These are phyloP conservation scores for Penicillium subrubescens DNA, from an alignment of 495 filamentous ascomycete species.

Conservation along the genomic window DNA sequence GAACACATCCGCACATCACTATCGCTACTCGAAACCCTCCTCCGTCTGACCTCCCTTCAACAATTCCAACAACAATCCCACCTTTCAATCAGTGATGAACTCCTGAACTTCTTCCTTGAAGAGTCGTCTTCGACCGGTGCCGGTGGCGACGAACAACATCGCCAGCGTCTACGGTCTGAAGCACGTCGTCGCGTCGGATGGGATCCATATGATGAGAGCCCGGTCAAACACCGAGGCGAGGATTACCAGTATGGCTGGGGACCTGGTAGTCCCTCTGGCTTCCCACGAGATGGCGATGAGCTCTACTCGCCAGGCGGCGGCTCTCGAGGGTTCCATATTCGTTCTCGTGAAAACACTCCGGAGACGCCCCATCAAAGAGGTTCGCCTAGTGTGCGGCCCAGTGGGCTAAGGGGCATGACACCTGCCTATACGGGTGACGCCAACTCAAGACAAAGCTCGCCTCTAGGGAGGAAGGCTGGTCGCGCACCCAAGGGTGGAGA, in stretches of 20 bases:
- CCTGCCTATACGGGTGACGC: conserved; percentile 28
- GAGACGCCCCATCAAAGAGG: conserved; percentile 35
- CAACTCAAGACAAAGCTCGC: conserved; percentile 24
- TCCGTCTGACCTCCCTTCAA: conserved; percentile 91
- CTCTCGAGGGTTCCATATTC: conserved; percentile 35
- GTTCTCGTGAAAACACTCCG: conserved; percentile 44
- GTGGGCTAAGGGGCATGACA: conserved; percentile 29
- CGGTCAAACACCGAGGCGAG: conserved; percentile 63
- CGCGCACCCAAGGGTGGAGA: conserved; percentile 14
- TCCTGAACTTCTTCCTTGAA: conserved; percentile 90
- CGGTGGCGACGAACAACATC: conserved; percentile 69
- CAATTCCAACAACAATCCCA: conserved; percentile 96
- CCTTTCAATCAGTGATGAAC: conserved; percentile 90
- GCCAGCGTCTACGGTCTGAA: conserved; percentile 68
- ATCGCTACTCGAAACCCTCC: conserved; percentile 89
- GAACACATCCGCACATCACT: conserved; percentile 76
- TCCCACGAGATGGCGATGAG: conserved; percentile 29
- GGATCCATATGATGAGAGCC: conserved; percentile 79
- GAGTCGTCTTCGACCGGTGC: conserved; percentile 75
- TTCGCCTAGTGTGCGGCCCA: conserved; percentile 25
- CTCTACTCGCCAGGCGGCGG: conserved; percentile 35
- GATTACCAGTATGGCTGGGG: conserved; percentile 56
- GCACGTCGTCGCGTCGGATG: conserved; percentile 83
- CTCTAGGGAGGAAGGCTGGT: conserved; percentile 30
- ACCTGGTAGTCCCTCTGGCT: conserved; percentile 29